A percentile compares a stretch with the other conserved stretches of the same genome.
Evolutionary conservation across 345 rosid genomes (phyloP).

Genomic region (Hevea brasiliensis): DNA sequence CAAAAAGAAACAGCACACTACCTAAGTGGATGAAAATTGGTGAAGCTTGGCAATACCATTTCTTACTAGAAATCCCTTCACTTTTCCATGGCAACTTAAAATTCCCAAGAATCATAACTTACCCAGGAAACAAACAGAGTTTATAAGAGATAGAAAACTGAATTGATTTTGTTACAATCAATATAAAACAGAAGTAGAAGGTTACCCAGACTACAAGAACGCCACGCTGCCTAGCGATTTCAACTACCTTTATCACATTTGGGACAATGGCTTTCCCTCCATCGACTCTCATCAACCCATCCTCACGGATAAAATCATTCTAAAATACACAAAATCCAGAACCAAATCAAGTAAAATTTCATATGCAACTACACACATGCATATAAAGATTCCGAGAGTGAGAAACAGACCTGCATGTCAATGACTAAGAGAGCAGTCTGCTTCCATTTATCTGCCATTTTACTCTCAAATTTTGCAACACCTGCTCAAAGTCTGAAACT

Average conservation of each 20-base stretch:
- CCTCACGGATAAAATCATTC: slow-evolving; percentile 70
- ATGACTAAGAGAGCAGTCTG: slow-evolving; percentile 80
- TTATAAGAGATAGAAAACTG: neutral
- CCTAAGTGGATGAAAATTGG: neutral
- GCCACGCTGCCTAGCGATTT: slow-evolving; percentile 72
- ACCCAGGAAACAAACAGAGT: slow-evolving; percentile 16
- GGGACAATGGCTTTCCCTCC: slow-evolving; percentile 72
- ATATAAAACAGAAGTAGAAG: neutral
- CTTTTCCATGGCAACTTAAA: neutral
- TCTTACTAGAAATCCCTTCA: neutral
- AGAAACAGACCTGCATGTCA: slow-evolving; percentile 82
- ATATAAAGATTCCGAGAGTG: neutral
- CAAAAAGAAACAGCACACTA: neutral
- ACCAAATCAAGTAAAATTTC: neutral
- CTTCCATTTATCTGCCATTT: slow-evolving; percentile 54
- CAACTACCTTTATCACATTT: slow-evolving; percentile 64
- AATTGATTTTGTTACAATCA: neutral
- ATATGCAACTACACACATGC: neutral
- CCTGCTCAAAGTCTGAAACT: neutral
- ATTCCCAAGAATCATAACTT: neutral
- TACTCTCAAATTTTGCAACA: neutral
- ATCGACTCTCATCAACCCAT: slow-evolving; percentile 46
- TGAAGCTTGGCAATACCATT: no score
- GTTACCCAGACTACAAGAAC: slow-evolving; percentile 76
- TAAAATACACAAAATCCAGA: slow-evolving; percentile 23